Evolutionary conservation across 2,329 filamentous ascomycete genomes (phyloP).

Genomic region (Curvularia lunata): DNA sequence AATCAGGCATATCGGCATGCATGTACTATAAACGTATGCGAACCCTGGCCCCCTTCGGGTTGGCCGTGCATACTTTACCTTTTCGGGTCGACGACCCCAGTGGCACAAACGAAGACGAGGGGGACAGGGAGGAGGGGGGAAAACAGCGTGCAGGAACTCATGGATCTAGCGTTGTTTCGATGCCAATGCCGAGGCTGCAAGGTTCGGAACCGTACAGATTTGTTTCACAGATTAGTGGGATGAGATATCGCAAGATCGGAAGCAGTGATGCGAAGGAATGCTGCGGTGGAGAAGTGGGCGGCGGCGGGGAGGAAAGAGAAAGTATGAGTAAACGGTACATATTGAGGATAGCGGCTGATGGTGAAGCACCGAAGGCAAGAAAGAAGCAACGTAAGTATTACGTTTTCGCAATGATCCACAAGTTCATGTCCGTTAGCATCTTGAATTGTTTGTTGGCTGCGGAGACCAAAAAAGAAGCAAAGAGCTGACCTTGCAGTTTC

Average conservation of each 20-base stretch:
- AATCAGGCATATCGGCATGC: no score
- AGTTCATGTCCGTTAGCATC: background rate
- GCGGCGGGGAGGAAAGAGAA: background rate
- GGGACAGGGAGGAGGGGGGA: no score
- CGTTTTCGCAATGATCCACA: slow-evolving; percentile 1
- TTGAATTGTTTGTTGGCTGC: background rate
- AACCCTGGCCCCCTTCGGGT: background rate
- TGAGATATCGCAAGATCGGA: slow-evolving; percentile 1
- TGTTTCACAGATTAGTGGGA: slow-evolving; percentile 1
- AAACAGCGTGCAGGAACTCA: slow-evolving; percentile 4
- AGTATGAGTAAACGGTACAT: background rate
- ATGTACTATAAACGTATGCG: background rate
- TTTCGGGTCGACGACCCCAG: background rate
- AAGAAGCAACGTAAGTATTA: slow-evolving; percentile 4
- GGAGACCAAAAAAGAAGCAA: background rate
- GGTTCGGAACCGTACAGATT: background rate
- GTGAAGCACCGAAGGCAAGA: background rate
- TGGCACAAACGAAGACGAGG: background rate
- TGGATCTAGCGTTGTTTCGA: slow-evolving; percentile 8
- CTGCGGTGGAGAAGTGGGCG: background rate
- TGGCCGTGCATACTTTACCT: background rate
- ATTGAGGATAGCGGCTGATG: background rate
- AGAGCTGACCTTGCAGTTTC: background rate
- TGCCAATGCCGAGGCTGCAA: slow-evolving; percentile 1
- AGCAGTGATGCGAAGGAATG: slow-evolving; percentile 7